Conservation (phyloP, 176 grass and related monocot genomes). For the Triticum urartu region DNA sequence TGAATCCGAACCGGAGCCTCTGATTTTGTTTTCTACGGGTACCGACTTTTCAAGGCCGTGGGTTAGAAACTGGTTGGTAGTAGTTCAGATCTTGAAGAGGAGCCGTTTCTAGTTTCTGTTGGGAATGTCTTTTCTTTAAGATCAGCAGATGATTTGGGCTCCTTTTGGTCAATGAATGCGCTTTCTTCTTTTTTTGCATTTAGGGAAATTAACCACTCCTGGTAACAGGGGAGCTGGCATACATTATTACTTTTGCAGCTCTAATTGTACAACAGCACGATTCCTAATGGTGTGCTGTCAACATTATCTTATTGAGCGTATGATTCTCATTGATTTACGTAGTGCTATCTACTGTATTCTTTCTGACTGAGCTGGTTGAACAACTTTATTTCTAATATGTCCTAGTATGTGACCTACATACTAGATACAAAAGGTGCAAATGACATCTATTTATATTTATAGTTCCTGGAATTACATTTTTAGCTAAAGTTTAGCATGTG, state of each 20-base stretch:
- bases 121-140: background rate
- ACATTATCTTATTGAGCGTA: background rate
- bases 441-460: background rate
- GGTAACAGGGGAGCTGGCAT: background rate
- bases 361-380: too few species aligned
- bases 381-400: background rate
- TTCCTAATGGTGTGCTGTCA: background rate
- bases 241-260: background rate
- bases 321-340: background rate
- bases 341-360: background rate
- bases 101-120: background rate
- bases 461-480: background rate
- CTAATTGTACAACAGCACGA: background rate
- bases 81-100: constrained; percentile 19
- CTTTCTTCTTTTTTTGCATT: background rate
- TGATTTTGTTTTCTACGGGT: background rate
- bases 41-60: background rate
- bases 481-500: background rate
- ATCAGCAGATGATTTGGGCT: background rate
- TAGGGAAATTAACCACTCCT: background rate
- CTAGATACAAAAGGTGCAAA: background rate
- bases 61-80: background rate
- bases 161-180: background rate
- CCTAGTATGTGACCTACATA: background rate
- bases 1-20: background rate